A percentile compares a stretch with the other conserved stretches of the same genome.
phyloP scores from a whole-genome alignment of 2,329 filamentous ascomycete species.

The Colletotrichum coccodes region DNA sequence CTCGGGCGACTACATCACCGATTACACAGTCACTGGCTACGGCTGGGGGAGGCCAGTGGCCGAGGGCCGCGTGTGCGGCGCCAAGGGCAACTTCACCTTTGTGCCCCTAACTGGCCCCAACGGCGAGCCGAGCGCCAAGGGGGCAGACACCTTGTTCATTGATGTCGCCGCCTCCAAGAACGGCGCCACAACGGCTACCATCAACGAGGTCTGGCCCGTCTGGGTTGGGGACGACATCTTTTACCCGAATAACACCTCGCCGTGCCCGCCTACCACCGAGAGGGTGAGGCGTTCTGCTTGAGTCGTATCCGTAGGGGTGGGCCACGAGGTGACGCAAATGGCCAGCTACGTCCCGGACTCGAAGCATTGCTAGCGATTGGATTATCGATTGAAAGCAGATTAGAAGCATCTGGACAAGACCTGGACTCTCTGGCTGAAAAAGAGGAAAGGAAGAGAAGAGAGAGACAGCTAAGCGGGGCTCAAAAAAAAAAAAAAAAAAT shows the following conservation, averaged over 20 bases:
- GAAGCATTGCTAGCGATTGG: no score
- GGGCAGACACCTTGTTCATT: neutral
- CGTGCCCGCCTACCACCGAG: neutral
- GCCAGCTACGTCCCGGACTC: neutral
- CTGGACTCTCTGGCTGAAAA: neutral
- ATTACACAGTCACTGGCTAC: neutral
- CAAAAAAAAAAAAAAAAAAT: no score
- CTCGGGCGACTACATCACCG: slow-evolving; percentile 9
- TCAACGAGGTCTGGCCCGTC: slow-evolving; percentile 8
- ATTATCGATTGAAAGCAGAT: no score
- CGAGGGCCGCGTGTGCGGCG: neutral
- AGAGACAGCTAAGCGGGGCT: no score
- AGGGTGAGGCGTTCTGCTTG: neutral
- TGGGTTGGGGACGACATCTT: neutral
- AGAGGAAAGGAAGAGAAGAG: no score
- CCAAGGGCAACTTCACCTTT: slow-evolving; percentile 6
- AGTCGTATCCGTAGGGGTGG: neutral
- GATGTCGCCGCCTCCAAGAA: neutral
- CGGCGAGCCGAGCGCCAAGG: neutral
- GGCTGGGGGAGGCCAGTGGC: neutral
- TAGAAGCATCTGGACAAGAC: no score
- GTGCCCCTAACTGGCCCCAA: neutral
- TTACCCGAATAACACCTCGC: slow-evolving; percentile 14
- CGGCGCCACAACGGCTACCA: neutral
- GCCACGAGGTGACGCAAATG: no score